Percentiles rank a stretch among this genome's conserved stretches.
These are phyloP conservation scores for Gaeumannomyces tritici DNA, from an alignment of 2,329 filamentous ascomycete species.

Conservation along the genomic window DNA sequence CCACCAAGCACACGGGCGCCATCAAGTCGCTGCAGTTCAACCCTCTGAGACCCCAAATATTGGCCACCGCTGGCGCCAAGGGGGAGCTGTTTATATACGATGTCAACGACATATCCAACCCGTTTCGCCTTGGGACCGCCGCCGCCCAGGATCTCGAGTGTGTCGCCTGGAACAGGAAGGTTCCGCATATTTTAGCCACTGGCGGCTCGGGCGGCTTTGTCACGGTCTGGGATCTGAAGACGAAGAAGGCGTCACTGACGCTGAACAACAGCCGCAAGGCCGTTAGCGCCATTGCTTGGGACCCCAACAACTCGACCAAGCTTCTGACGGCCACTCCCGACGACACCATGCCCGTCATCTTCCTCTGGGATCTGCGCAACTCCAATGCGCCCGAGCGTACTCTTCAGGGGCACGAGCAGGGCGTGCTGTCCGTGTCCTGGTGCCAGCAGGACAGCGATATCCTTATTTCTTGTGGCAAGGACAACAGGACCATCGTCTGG, in stretches of 20 bases:
- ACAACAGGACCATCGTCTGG: slow-evolving; percentile 93
- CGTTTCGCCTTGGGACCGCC: slow-evolving; percentile 79
- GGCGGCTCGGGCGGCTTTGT: slow-evolving; percentile 90
- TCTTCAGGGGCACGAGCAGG: slow-evolving; percentile 86
- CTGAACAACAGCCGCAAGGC: slow-evolving; percentile 92
- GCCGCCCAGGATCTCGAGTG: slow-evolving; percentile 92
- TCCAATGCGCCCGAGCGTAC: slow-evolving; percentile 88
- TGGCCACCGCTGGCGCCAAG: slow-evolving; percentile 88
- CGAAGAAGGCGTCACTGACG: slow-evolving; percentile 93
- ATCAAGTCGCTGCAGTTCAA: slow-evolving; percentile 98
- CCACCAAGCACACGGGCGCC: slow-evolving; percentile 80
- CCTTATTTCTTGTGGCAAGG: slow-evolving; percentile 87
- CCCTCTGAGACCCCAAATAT: slow-evolving; percentile 77
- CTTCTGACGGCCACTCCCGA: slow-evolving; percentile 86
- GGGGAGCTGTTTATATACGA: slow-evolving; percentile 96
- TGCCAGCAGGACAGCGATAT: slow-evolving; percentile 84
- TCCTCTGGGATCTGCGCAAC: slow-evolving; percentile 92
- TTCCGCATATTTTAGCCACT: slow-evolving; percentile 90
- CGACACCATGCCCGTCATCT: slow-evolving; percentile 77
- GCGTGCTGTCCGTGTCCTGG: slow-evolving; percentile 90
- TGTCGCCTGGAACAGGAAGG: slow-evolving; percentile 97
- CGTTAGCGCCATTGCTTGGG: slow-evolving; percentile 94
- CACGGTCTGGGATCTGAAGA: slow-evolving; percentile 97
- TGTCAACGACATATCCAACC: slow-evolving; percentile 77
- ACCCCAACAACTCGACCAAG: slow-evolving; percentile 90